Evolutionary conservation across 2,329 filamentous ascomycete species (phyloP), one percentile per base, ranked within the genome.

Genomic region (Metarhizium sp.): DNA sequence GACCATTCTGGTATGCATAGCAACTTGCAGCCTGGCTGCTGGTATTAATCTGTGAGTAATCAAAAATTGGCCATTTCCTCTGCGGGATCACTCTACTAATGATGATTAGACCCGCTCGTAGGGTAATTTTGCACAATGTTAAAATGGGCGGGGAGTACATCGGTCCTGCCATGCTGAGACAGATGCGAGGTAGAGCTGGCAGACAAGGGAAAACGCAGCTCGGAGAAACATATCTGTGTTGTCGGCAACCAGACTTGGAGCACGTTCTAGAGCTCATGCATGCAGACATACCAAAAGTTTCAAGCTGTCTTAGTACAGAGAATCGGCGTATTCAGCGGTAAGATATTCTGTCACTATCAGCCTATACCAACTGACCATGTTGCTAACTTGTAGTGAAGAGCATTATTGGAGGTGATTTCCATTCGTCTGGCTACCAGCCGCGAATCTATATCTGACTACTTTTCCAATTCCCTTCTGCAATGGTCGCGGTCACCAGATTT

Each of bases 111-210:
- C 80, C 80, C 14, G 88, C 88, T 7, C 77, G 88, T 53, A 76
- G 88, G 60, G 88, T 92, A 1, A 89, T 92, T 57, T 76, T 89
- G 30, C 87, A 90, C 64, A 86, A 83, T 58, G 87, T 85, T 34
- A 79, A 85, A 45, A 90, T 91, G 86, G 88, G 88, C 0, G 78
- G 85, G 53, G 86, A 90, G 49, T 73, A 90, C 50, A 81, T 91
- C n/a, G 87, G 86, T 0, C 87, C 88, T 13, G 84, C 87, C 4
- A 88, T 92, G 84, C 74, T 92, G 68, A 81, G 87, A 51, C 88
- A 92, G 69, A 92, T 91, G 88, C 81, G 87, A 64, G 88, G 88
- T 2, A 79, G 88, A 58, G 88, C 88, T 20, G 88, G 88, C 6
- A 79, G 88, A 54, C 90, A 90, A 69, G 88, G 88, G 51, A 91